Evolutionary conservation across 441 rosid genomes (phyloP), one percentile per base, ranked within the genome.

Genomic region (Pelargonium exstipulatum): DNA sequence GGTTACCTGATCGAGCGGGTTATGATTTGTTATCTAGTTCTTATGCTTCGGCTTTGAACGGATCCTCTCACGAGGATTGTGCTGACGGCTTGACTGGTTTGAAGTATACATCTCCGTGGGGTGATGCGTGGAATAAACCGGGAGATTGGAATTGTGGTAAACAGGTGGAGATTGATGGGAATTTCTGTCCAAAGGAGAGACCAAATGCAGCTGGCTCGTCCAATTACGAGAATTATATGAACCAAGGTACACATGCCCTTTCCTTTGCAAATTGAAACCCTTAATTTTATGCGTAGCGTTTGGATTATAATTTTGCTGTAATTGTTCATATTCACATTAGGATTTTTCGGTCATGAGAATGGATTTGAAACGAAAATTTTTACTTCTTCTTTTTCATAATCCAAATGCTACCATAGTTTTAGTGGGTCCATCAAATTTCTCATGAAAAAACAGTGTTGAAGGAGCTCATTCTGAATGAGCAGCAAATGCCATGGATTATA

Each of bases 201-300:
- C 57, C 57, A n/a, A 74, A 70, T 60, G 51, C 12, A 4, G 66
- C 76, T 64, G 77, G 67, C 64, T 13, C 76, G 9, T 57, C 79
- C 53, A 8, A 55, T 80, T 74, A 32, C 70, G 10, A 29, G 58
- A 80, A 73, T 76, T 76, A 64, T 64, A 68, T 66, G 32, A 72
- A 76, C 76, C 70, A 61, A 78, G 91, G 91, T 87, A 73, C 66
- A 16, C 62, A 10, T 73, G 42, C 61, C 63, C 18, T n/a, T 45
- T 37, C 49, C 16, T 43, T 64, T 29, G 0, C 17, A 43, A 20
- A 24, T 16, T 69, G 55, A 20, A 9, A 3, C 17, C 20, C 37
- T 32, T 32, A 32, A 32, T 32, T 32, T 32, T 32, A 32, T 32
- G 0, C 37, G 37, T 32, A 32, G 37, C 37, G 37, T 32, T 51